Base-by-base conservation (phyloP, 2,329 filamentous ascomycete species). In the Colletotrichum brevisporum region DNA sequence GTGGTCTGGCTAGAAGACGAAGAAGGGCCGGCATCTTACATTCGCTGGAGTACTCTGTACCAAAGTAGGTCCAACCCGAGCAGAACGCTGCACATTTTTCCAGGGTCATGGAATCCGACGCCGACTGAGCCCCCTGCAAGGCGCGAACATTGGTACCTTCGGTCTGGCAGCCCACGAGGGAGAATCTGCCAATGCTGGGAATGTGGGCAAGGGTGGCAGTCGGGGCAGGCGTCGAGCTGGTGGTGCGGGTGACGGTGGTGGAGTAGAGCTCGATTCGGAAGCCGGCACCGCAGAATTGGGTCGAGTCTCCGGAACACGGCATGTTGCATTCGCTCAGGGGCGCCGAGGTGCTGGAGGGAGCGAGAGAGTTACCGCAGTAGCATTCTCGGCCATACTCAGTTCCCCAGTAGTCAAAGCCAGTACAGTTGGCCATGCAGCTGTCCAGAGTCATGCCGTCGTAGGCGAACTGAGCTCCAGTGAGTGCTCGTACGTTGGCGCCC, bases 371-470 rank as follows among this genome's bases (percentile, higher is more conserved):
- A 41, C 84, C 85, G 74, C 85, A 88, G 72, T 84, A 87, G 74
- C 85, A 87, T 75, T 88, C 85, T 31, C 83, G 79, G 10, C 84
- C 84, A 69, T 84, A 88, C 72, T 88, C 85, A 6, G 85, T 83
- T 3, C 82, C 86, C 78, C 82, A 87, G 71, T 84, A 86, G 53
- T 78, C 76, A 73, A 81, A 87, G 1, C 77, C 78, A 2, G 79
- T 80, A 77, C 85, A 87, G 75, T 82, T 84, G 2, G 71, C 70
- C 77, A 81, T 79, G 74, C 85, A 87, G 50, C 76, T 79, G 64
- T 86, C 84, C 10, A 86, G 75, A 2, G 85, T 87, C 84, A 87
- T 86, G 24, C 77, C 77, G 47, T 86, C 83, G 70, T 84, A 82
- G 21, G 81, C 82, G 57, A 81, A 83, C 5, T 76, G 71, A 4